Evolutionary conservation across 176 grass and related monocot species (phyloP).

Genomic region (Echinochloa phyllopogon): DNA sequence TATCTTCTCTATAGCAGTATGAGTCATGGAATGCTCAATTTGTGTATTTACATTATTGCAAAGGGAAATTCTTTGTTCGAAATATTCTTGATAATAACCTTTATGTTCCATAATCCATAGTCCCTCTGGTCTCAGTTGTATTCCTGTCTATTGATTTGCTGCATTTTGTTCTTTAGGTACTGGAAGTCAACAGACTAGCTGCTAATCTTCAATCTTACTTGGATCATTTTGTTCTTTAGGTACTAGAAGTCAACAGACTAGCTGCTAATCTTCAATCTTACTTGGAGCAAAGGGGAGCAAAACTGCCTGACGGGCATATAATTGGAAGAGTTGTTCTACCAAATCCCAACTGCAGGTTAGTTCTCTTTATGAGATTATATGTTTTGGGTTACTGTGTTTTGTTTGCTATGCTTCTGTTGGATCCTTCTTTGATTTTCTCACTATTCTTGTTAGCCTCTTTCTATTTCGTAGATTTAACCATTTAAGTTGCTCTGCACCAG

Average conservation of each 20-base stretch:
- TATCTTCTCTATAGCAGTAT: background rate
- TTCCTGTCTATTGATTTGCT: constrained; percentile 28
- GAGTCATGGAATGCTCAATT: background rate
- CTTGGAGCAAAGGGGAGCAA: constrained; percentile 83
- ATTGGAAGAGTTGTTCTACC: constrained; percentile 75
- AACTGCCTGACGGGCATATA: constrained; percentile 69
- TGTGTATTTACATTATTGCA: background rate
- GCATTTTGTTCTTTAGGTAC: constrained; percentile 56
- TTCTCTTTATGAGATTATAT: constrained; percentile 13
- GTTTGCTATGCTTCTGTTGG: constrained; percentile 18
- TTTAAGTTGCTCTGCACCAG: constrained; percentile 47
- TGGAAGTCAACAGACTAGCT: constrained; percentile 71
- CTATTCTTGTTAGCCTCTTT: background rate
- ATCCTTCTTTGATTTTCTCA: constrained; percentile 10
- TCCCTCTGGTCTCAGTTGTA: background rate
- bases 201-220: constrained; percentile 89
- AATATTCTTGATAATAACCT: background rate
- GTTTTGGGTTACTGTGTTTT: background rate
- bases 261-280: constrained; percentile 82
- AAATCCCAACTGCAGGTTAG: constrained; percentile 73
- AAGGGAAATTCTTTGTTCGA: constrained; percentile 1
- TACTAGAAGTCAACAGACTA: constrained; percentile 73
- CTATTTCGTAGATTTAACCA: constrained; percentile 6
- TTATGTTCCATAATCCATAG: background rate
- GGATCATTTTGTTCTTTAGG: constrained; percentile 61